Conservation (phyloP, 2,329 filamentous ascomycete species). For the Hymenoscyphus linearis region DNA sequence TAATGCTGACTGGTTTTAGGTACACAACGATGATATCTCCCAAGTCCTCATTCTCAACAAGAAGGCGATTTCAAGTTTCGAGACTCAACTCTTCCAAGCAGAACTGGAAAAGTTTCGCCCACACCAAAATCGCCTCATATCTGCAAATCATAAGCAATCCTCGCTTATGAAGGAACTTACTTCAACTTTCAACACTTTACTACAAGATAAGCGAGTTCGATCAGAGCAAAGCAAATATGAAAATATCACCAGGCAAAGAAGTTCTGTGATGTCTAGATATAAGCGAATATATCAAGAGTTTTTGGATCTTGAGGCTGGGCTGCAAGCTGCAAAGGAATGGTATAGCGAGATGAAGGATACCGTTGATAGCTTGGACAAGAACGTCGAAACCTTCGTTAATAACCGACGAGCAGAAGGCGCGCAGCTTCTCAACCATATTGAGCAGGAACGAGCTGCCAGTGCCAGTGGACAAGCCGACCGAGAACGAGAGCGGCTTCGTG, state of each 20-base stretch:
- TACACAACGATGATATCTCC: conserved; percentile 94
- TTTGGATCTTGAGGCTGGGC: conserved; percentile 77
- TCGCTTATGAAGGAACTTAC: conserved; percentile 94
- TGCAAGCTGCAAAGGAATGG: conserved; percentile 85
- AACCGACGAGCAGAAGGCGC: conserved; percentile 89
- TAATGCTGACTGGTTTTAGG: conserved; percentile 44
- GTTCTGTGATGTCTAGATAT: conserved; percentile 77
- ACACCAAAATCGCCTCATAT: conserved; percentile 83
- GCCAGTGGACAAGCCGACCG: conserved; percentile 52
- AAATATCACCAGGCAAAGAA: conserved; percentile 74
- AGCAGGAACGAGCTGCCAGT: conserved; percentile 30
- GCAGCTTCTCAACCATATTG: conserved; percentile 78
- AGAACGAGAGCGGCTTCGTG: conserved; percentile 78
- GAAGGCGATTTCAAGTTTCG: conserved; percentile 88
- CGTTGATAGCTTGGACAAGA: conserved; percentile 85
- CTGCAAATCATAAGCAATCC: conserved; percentile 93
- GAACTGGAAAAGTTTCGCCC: conserved; percentile 97
- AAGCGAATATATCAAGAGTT: conserved; percentile 91
- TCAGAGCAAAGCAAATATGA: conserved; percentile 96
- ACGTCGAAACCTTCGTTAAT: conserved; percentile 94
- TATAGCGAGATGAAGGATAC: conserved; percentile 96
- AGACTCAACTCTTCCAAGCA: conserved; percentile 86
- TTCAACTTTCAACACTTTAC: conserved; percentile 73
- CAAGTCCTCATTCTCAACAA: conserved; percentile 97
- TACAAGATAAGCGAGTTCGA: conserved; percentile 91